phyloP scores from a whole-genome alignment of 1,284 basidiomycete genomes.

The Xerocomus nothofagi region DNA sequence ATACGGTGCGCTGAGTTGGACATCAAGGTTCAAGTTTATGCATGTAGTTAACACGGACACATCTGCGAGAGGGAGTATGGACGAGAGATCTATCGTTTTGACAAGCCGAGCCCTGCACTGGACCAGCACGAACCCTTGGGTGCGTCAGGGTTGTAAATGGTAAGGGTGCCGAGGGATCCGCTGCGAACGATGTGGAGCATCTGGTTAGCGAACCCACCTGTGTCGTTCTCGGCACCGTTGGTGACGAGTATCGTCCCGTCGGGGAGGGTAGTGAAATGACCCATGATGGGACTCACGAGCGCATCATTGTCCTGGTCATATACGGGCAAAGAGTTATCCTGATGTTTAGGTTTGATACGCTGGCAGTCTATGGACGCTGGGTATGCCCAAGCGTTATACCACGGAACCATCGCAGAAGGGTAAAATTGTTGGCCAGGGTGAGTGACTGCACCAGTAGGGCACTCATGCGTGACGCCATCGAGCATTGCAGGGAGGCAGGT shows the following conservation, averaged over 20 bases:
- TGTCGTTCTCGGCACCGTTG: constrained; percentile 80
- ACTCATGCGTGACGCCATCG: constrained; percentile 73
- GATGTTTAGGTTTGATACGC: constrained; percentile 77
- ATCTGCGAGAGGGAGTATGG: constrained; percentile 85
- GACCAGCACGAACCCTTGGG: constrained; percentile 71
- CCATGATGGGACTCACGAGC: constrained; percentile 78
- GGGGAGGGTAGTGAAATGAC: constrained; percentile 79
- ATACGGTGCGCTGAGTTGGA: constrained; percentile 64
- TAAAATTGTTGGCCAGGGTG: constrained; percentile 86
- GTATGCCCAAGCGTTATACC: constrained; percentile 61
- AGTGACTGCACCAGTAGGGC: constrained; percentile 88
- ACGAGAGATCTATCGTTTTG: constrained; percentile 82
- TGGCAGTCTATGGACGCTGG: constrained; percentile 67
- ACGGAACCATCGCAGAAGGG: constrained; percentile 84
- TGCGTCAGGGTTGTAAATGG: constrained; percentile 72
- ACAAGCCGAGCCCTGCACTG: constrained; percentile 54
- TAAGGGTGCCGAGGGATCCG: constrained; percentile 66
- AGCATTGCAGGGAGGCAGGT: constrained; percentile 64
- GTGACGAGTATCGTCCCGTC: constrained; percentile 74
- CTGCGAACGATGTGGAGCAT: constrained; percentile 58
- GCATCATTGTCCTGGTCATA: constrained; percentile 75
- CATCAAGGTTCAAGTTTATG: constrained; percentile 92
- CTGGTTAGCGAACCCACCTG: constrained; percentile 50
- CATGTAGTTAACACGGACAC: constrained; percentile 86
- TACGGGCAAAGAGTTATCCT: constrained; percentile 49